Base-by-base conservation (phyloP, 2,329 filamentous ascomycete species). In the Graphilbum ipis-grandicollis region DNA sequence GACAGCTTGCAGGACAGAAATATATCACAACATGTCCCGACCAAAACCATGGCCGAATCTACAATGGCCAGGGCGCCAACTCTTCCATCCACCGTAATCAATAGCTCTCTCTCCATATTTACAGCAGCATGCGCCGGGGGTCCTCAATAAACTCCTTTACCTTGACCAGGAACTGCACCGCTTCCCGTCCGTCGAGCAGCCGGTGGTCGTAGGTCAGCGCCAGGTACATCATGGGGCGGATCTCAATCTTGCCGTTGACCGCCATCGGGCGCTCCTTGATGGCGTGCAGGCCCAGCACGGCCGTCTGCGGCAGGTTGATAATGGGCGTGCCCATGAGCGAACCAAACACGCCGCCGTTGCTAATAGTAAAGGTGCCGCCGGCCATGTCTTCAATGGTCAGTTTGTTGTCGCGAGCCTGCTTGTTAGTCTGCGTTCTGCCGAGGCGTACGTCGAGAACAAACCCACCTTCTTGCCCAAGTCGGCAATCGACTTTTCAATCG, bases 191-290 rank as follows among this genome's bases (percentile, higher is more conserved):
- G 56, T 96, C 90, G 19, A 98, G 68, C 35, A 98, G 73, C 54
- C 90, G 81, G 63, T 98, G 90, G 56, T 98, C 90, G 54, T 98
- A 98, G 13, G 90, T 98, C 41, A 98, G 69, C 31, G 90, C 90
- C 45, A 98, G 72, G 59, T 93, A 96, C 90, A 98, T 98, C 85
- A 98, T 96, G n/a, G 90, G 90, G 47, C 90, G 74, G 48, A 93
- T 82, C 58, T 94, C 86, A 40, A 96, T 68, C 65, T 94, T 92
- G 52, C 90, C 90, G 52, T 96, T 85, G 43, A 96, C 67, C 19
- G 71, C 88, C 36, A 94, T 75, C 3, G 88, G 76, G 51, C 80
- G 82, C 38, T 98, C 85, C 66, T 98, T 98, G 60, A 94, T 94
- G 33, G 88, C 85, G 56, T 98, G 88, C 18, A 94, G 75, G 46